Conservation (phyloP, 208 protist genomes). For the Leishmania guyanensis region DNA sequence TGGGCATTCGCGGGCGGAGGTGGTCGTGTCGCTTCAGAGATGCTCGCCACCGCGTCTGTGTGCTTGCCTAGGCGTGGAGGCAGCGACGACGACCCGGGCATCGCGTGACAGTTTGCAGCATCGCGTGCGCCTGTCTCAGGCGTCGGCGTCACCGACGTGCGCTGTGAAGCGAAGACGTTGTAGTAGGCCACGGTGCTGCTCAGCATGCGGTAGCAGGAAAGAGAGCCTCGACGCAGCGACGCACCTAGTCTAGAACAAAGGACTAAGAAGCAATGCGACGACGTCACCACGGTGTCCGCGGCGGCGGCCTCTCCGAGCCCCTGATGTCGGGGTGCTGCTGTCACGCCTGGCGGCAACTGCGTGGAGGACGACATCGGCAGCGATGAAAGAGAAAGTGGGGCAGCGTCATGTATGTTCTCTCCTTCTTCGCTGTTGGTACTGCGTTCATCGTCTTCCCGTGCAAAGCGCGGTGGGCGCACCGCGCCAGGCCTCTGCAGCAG, state of each 20-base stretch:
- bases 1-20: background rate
- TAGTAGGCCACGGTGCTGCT: conserved; percentile 6
- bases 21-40: background rate
- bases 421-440: background rate
- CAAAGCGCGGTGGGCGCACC: background rate
- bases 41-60: background rate
- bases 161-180: conserved; percentile 9
- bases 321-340: background rate
- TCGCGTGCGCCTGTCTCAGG: background rate
- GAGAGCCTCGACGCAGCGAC: background rate
- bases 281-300: background rate
- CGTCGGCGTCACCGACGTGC: background rate
- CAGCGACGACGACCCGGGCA: background rate
- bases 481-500: background rate
- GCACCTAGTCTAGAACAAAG: background rate
- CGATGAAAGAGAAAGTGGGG: background rate
- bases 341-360: background rate
- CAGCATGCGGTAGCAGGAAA: background rate
- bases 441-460: background rate
- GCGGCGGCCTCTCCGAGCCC: background rate
- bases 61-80: background rate
- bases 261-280: background rate
- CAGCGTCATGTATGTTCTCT: background rate
- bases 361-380: background rate
- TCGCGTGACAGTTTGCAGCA: background rate